These are phyloP conservation scores for Vanrija sp. DNA, from an alignment of 1,284 basidiomycete genomes.

Conservation along the genomic window DNA sequence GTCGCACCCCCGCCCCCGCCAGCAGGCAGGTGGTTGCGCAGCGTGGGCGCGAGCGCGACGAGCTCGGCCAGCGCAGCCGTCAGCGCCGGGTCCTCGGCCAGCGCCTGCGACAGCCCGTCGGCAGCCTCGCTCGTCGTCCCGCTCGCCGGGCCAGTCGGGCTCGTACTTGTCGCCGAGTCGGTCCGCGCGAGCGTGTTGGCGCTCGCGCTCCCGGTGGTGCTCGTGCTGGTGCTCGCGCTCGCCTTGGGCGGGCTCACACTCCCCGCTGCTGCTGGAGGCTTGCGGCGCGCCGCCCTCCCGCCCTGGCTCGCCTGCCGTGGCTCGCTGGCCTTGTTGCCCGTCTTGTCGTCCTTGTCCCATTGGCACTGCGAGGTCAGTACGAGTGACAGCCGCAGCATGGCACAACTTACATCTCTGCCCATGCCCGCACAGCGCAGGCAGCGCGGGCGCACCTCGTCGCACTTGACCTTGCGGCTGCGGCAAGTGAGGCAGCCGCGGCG, in stretches of 20 bases:
- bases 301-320: not conserved
- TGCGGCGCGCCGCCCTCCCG: too few relatives aligned
- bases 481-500: slow-evolving; percentile 7
- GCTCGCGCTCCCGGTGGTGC: too few relatives aligned
- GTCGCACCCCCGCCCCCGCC: too few relatives aligned
- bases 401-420: slow-evolving; percentile 2
- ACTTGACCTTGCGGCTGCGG: slow-evolving; percentile 14
- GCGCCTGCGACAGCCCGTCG: not conserved
- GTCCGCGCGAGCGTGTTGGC: too few relatives aligned
- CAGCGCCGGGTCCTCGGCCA: not conserved
- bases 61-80: not conserved
- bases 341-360: slow-evolving; percentile 1
- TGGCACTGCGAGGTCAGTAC: not conserved
- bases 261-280: too few relatives aligned
- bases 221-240: not conserved
- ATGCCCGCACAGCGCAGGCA: slow-evolving; percentile 16
- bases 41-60: not conserved
- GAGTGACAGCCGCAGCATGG: not conserved
- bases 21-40: not conserved
- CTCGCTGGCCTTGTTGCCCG: not conserved
- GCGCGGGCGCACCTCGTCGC: slow-evolving; percentile 20
- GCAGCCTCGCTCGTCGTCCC: not conserved
- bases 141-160: too few relatives aligned
- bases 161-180: too few relatives aligned
- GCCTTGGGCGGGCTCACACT: not conserved